These are phyloP conservation scores for Russula brevipes DNA, from an alignment of 768 basidiomycete species.

Conservation along the genomic window DNA sequence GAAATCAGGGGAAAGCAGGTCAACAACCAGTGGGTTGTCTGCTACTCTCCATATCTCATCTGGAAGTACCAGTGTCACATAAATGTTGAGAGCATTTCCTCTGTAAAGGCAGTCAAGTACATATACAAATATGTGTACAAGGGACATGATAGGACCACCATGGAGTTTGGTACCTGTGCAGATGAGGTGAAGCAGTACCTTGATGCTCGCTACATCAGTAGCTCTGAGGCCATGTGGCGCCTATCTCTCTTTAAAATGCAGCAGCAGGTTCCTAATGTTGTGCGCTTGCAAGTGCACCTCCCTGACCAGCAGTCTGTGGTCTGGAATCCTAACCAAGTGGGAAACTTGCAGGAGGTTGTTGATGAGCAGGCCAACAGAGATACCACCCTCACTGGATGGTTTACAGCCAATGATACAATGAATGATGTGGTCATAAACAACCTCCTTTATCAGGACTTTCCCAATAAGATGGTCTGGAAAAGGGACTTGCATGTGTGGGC, in stretches of 20 bases:
- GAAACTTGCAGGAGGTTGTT: not conserved
- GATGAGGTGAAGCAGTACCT: not conserved
- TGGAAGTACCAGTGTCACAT: constrained; percentile 39
- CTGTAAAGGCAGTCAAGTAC: constrained; percentile 42
- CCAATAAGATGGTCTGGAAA: no score
- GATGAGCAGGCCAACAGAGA: not conserved
- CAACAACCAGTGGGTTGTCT: not conserved
- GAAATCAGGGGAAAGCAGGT: constrained; percentile 21
- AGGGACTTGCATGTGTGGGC: no score
- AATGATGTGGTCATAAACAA: no score
- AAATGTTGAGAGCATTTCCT: constrained; percentile 42
- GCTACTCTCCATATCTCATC: not conserved
- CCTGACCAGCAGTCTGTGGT: constrained; percentile 27
- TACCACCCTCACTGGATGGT: not conserved
- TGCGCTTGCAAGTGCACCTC: constrained; percentile 42
- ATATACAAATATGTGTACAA: constrained; percentile 20
- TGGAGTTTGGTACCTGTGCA: not conserved
- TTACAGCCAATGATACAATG: no score
- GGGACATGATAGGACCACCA: not conserved
- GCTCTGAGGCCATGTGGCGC: constrained; percentile 36
- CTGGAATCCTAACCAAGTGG: not conserved
- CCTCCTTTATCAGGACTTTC: no score
- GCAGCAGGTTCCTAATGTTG: constrained; percentile 34
- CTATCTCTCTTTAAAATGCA: constrained; percentile 21
- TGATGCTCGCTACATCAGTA: constrained; percentile 27